These are phyloP conservation scores for Pleochaeta shiraiana DNA, from an alignment of 2,329 filamentous ascomycete species.

Conservation along the genomic window DNA sequence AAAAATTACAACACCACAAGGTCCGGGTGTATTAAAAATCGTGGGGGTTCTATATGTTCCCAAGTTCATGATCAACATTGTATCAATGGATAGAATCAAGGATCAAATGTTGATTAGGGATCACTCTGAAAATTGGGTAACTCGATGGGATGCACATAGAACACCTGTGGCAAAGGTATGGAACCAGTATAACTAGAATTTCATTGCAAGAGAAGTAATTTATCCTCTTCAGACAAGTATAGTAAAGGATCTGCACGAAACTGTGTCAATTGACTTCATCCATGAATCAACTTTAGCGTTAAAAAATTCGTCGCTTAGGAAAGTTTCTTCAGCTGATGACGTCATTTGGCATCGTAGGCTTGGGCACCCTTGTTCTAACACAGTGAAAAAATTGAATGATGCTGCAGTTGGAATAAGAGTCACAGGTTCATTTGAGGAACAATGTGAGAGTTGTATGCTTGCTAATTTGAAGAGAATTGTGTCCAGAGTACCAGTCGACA, in stretches of 20 bases:
- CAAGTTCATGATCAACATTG: background rate
- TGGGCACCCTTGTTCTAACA: background rate
- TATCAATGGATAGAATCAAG: background rate
- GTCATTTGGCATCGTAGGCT: background rate
- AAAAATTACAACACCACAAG: background rate
- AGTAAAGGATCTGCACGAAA: background rate
- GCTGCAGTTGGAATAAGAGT: background rate
- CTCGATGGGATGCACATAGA: background rate
- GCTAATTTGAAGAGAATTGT: constrained; percentile 1
- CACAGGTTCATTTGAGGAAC: background rate
- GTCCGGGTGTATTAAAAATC: background rate
- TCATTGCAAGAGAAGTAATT: background rate
- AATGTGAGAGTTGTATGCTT: background rate
- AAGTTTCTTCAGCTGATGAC: background rate
- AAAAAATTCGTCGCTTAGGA: background rate
- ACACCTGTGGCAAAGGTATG: background rate
- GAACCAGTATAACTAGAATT: constrained; percentile 1
- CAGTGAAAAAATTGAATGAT: background rate
- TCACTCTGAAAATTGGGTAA: background rate
- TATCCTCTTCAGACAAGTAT: background rate
- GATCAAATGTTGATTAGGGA: background rate
- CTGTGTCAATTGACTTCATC: background rate
- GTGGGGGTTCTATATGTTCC: background rate
- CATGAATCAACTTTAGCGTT: background rate
- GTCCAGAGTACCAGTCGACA: background rate